phyloP scores from a whole-genome alignment of 2,329 filamentous ascomycete species.

The Ophiostoma novo-ulmi region DNA sequence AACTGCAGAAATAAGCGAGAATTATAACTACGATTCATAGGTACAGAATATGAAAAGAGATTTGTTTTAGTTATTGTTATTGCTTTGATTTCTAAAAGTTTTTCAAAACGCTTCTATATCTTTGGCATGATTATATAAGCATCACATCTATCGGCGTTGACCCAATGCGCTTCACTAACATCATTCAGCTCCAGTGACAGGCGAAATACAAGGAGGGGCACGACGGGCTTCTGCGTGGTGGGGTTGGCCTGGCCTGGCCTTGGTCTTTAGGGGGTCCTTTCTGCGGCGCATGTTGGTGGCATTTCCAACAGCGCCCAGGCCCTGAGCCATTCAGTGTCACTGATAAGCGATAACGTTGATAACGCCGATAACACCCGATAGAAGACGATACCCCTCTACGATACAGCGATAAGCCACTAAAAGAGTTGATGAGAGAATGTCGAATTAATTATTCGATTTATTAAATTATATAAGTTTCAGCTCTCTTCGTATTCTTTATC shows the following conservation, averaged over 20 bases:
- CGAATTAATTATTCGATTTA: not conserved
- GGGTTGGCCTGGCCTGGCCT: slow-evolving; percentile 3
- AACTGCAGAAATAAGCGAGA: not conserved
- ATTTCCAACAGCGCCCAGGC: not conserved
- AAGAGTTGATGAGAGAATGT: not conserved
- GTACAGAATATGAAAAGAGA: not conserved
- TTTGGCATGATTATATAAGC: not conserved
- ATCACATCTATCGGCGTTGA: not conserved
- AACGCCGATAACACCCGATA: not conserved
- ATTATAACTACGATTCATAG: not conserved
- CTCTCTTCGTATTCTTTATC: not conserved
- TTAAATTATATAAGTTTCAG: not conserved
- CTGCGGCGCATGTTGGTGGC: not conserved
- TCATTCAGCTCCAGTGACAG: not conserved
- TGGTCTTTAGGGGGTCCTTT: not conserved
- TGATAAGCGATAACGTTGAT: not conserved
- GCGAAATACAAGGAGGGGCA: slow-evolving; percentile 3
- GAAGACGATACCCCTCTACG: not conserved
- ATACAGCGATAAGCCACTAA: not conserved
- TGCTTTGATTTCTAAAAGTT: not conserved
- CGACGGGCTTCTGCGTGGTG: not conserved
- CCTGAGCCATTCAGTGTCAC: not conserved
- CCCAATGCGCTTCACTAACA: slow-evolving; percentile 14
- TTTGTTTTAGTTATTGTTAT: not conserved
- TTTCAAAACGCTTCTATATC: no score